phyloP scores from a whole-genome alignment of 2,329 filamentous ascomycete species.

The Penicillium sp. region DNA sequence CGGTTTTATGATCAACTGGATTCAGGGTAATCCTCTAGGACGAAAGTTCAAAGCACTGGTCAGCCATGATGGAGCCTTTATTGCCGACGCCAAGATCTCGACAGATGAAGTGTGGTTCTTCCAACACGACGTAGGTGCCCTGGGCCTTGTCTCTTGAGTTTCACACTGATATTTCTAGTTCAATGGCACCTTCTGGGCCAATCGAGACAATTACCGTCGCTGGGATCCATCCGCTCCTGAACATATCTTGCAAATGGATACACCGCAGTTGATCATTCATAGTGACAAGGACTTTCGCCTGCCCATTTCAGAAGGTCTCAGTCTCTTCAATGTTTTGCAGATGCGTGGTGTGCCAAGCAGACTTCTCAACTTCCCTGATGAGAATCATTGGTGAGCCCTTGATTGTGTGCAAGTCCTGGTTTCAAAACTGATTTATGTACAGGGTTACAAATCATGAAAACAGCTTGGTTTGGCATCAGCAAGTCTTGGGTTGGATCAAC shows the following conservation, averaged over 20 bases:
- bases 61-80: conserved; percentile 82
- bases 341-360: conserved; percentile 66
- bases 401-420: not conserved
- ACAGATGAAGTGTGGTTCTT: conserved; percentile 52
- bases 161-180: conserved; percentile 30
- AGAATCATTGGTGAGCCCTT: conserved; percentile 53
- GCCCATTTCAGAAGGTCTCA: conserved; percentile 70
- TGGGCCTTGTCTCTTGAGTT: not conserved
- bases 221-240: conserved; percentile 60
- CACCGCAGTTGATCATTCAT: conserved; percentile 79
- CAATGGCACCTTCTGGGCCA: conserved; percentile 48
- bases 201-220: conserved; percentile 59
- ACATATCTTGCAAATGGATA: conserved; percentile 64
- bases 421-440: not conserved
- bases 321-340: conserved; percentile 77
- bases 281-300: conserved; percentile 82
- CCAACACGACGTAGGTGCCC: conserved; percentile 39
- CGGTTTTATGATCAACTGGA: conserved; percentile 63
- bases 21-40: conserved; percentile 78
- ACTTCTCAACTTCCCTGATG: conserved; percentile 72
- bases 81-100: conserved; percentile 48
- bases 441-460: conserved; percentile 84
- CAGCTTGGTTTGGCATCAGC: conserved; percentile 78
- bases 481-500: conserved; percentile 70
- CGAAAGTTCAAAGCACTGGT: conserved; percentile 83